phyloP scores from a whole-genome alignment of 73 alveolate species.

The Symbiodinium natans region DNA sequence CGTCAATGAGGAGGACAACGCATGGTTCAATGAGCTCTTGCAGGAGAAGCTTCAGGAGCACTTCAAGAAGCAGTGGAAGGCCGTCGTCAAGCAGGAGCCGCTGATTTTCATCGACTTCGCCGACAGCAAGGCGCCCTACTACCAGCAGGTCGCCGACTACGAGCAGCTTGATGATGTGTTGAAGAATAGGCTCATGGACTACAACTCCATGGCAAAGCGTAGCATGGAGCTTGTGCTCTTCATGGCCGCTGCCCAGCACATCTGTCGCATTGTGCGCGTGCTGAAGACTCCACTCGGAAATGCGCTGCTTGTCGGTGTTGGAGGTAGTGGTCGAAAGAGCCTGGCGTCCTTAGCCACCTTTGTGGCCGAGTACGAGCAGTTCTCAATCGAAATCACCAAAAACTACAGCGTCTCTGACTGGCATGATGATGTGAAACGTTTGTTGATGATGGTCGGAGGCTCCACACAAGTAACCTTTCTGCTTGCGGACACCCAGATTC shows the following conservation, averaged over 20 bases:
- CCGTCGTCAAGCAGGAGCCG: conserved; percentile 95
- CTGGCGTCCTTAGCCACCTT: conserved; percentile 99
- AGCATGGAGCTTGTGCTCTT: conserved; percentile 99
- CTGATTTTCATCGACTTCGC: conserved; percentile 58
- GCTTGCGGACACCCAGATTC: conserved; percentile 98
- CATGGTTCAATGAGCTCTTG: conserved; percentile 49
- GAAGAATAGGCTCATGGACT: conserved; percentile 95
- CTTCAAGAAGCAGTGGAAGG: conserved; percentile 98
- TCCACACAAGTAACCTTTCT: conserved; percentile 97
- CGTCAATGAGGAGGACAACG: conserved; percentile 54
- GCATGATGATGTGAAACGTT: conserved; percentile 97
- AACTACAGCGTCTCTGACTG: conserved; percentile 97
- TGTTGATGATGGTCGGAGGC: conserved; percentile 97
- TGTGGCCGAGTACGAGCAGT: conserved; percentile 97
- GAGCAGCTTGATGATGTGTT: conserved; percentile 87
- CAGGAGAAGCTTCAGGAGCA: conserved; percentile 87
- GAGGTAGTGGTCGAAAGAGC: conserved; percentile 99
- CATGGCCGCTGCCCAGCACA: conserved; percentile 91
- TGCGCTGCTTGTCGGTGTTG: conserved; percentile 99
- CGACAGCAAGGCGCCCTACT: conserved; percentile 67
- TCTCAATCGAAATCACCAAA: conserved; percentile 96
- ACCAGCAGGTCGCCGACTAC: conserved; percentile 49
- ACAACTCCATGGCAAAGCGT: conserved; percentile 94
- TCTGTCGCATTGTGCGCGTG: conserved; percentile 96
- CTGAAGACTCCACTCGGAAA: conserved; percentile 98